Conservation (phyloP, 805 yeast species). For the Kazachstania kunashirensis region DNA sequence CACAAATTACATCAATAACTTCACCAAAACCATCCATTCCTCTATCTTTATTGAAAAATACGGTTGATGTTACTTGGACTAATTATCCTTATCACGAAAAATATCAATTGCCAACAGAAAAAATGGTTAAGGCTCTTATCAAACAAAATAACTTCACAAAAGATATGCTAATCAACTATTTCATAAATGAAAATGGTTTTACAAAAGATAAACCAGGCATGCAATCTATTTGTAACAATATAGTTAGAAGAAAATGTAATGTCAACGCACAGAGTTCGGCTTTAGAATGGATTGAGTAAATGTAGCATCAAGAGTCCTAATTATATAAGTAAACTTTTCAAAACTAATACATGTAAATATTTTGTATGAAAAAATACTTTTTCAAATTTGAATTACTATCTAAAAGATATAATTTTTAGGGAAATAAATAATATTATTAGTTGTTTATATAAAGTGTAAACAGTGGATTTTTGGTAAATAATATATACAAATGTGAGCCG, state of each 20-base stretch:
- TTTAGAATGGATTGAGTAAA: slow-evolving; percentile 4
- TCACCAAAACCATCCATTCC: slow-evolving; percentile 29
- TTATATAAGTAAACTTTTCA: too few species aligned
- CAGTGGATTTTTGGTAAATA: too few species aligned
- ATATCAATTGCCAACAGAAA: slow-evolving; percentile 73
- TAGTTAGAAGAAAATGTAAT: slow-evolving; percentile 9
- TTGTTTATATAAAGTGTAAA: too few species aligned
- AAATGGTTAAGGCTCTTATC: slow-evolving; percentile 53
- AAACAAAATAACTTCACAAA: slow-evolving; percentile 47
- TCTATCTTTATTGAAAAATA: slow-evolving; percentile 23
- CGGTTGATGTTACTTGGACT: slow-evolving; percentile 31
- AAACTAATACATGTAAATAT: slow-evolving; percentile 3
- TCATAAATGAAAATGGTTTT: slow-evolving; percentile 27
- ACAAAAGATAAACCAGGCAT: slow-evolving; percentile 22
- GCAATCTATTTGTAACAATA: slow-evolving; percentile 12
- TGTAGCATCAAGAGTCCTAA: too few species aligned
- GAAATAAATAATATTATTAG: too few species aligned
- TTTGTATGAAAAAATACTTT: too few species aligned
- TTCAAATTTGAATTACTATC: too few species aligned
- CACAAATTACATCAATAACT: slow-evolving; percentile 15
- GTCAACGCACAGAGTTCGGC: neutral
- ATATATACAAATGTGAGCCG: too few species aligned
- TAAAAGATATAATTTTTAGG: too few species aligned
- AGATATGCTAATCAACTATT: slow-evolving; percentile 56
- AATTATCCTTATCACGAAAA: slow-evolving; percentile 33